Evolutionary conservation across 805 yeast genomes (phyloP).

Genomic region (Wickerhamia fluorescens): DNA sequence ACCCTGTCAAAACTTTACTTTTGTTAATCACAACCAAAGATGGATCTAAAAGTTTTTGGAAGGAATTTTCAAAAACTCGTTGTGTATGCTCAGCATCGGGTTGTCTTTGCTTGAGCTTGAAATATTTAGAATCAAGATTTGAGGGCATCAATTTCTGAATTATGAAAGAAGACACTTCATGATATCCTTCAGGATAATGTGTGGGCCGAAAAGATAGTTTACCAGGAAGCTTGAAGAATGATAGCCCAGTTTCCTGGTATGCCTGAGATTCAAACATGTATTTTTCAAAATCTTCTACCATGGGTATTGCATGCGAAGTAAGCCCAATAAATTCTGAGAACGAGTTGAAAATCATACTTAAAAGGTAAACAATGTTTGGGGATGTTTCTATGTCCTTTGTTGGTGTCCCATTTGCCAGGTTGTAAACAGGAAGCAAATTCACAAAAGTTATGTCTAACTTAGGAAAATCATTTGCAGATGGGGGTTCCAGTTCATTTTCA

Average conservation of each 20-base stretch:
- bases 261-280: slow-evolving; percentile 12
- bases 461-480: too few relatives aligned
- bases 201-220: slow-evolving; percentile 11
- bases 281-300: slow-evolving; percentile 9
- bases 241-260: slow-evolving; percentile 17
- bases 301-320: slow-evolving; percentile 20
- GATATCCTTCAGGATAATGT: slow-evolving; percentile 20
- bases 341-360: slow-evolving; percentile 24
- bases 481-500: too few relatives aligned
- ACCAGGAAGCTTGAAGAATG: slow-evolving; percentile 24
- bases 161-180: slow-evolving; percentile 21
- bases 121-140: slow-evolving; percentile 11
- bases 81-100: slow-evolving; percentile 6
- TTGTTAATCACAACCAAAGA: slow-evolving; percentile 23
- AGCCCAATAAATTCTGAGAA: slow-evolving; percentile 25
- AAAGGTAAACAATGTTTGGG: slow-evolving; percentile 9
- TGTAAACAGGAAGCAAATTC: slow-evolving; percentile 14
- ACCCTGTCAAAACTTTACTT: slow-evolving; percentile 17
- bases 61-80: slow-evolving; percentile 16
- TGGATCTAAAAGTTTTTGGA: slow-evolving; percentile 21
- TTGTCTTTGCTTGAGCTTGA: slow-evolving; percentile 10
- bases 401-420: too few relatives aligned
- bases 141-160: slow-evolving; percentile 14
- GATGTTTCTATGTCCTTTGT: slow-evolving; percentile 3
- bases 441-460: slow-evolving; percentile 23